phyloP scores from a whole-genome alignment of 129 eudicot genomes.

The Flaveria ramosissima region DNA sequence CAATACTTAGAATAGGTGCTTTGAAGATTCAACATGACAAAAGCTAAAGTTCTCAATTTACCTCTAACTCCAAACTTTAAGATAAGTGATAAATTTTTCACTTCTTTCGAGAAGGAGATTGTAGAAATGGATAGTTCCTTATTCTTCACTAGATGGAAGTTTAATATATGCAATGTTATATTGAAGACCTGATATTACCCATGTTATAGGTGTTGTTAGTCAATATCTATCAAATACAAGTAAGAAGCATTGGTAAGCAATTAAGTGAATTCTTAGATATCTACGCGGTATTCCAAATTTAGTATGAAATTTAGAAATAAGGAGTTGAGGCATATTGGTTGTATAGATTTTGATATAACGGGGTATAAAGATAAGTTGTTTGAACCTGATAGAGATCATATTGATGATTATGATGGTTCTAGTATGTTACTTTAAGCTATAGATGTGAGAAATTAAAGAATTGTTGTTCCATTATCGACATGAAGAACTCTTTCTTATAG shows the following conservation, averaged over 20 bases:
- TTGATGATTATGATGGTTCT: too few species aligned
- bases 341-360: neutral
- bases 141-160: neutral
- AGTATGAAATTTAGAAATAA: slow-evolving; percentile 8
- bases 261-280: neutral
- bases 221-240: neutral
- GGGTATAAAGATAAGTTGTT: neutral
- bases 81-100: neutral
- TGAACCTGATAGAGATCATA: too few species aligned
- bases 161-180: neutral
- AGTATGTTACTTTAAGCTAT: too few species aligned
- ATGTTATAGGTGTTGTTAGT: neutral
- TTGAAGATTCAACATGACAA: neutral
- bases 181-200: neutral
- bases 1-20: neutral
- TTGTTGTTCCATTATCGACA: too few species aligned
- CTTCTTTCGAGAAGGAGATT: neutral
- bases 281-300: neutral
- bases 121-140: neutral
- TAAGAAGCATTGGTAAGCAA: neutral
- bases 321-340: neutral
- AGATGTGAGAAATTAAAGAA: too few species aligned
- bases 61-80: slow-evolving; percentile 2
- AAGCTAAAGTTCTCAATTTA: neutral
- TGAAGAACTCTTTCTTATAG: too few species aligned